Evolutionary conservation across 306 rosid genomes (phyloP), one percentile per base, ranked within the genome.

Genomic region (Myrica gale): DNA sequence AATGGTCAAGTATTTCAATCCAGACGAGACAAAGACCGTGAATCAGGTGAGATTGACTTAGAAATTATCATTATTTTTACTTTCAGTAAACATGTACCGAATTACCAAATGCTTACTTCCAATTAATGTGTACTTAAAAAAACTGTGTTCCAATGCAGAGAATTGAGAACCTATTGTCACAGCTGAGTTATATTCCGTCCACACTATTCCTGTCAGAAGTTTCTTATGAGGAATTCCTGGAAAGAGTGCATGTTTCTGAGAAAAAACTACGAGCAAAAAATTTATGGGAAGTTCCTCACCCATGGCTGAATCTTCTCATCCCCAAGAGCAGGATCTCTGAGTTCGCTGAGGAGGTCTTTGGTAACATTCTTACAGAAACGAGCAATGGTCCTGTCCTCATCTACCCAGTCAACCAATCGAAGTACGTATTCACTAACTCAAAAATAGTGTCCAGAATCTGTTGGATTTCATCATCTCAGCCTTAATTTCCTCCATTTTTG

Each of bases 231-330:
- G 88, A 90, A 69, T 96, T 96, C 82, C 88, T 96, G 21, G 90
- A 96, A 20, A 89, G 98, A 77, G 99, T 96, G 54, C 99, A 96
- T 62, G 77, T 83, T 50, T 90, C 97, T 13, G 91, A 84, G 86
- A 77, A 37, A 81, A 84, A 88, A 79, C 87, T 96, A 42, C 83
- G 88, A 85, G 89, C 76, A 50, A 86, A 90, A 76, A 96, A 92
- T 44, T 82, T 92, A 55, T 92, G 93, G 98, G 97, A 96, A 56
- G 85, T 96, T 84, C 98, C 96, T 60, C 99, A 92, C 71, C 99
- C 99, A 21, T 96, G 99, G 99, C 78, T 96, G 78, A 96, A 96
- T 84, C 87, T 96, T 60, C 80, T 96, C 7, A 70, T 96, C 65
- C 98, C 96, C 16, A 89, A 80, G 57, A 88, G 88, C 84, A 85